Percentiles rank a stretch among this genome's conserved stretches.
phyloP scores from a whole-genome alignment of 2,329 filamentous ascomycete species.

The Rhynchosporium graminicola region DNA sequence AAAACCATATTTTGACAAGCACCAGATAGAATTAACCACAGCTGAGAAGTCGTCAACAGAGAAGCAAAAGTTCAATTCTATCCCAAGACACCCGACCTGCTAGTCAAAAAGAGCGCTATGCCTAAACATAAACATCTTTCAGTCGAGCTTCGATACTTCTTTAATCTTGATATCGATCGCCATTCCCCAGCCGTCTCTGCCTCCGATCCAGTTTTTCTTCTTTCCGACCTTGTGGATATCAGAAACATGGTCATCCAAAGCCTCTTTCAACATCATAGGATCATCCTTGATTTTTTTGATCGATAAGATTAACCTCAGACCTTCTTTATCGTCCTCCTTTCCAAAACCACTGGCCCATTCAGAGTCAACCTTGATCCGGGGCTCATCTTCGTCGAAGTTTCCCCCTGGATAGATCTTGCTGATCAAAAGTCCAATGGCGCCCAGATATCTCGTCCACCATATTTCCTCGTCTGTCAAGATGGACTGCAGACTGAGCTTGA shows the following conservation, averaged over 20 bases:
- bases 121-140: neutral
- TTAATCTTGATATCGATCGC: slow-evolving; percentile 41
- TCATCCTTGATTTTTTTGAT: slow-evolving; percentile 44
- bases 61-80: neutral
- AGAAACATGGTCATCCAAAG: slow-evolving; percentile 44
- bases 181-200: slow-evolving; percentile 43
- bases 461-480: slow-evolving; percentile 55
- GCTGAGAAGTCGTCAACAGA: no score
- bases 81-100: neutral
- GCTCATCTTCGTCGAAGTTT: slow-evolving; percentile 43
- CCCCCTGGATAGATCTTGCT: slow-evolving; percentile 64
- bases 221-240: slow-evolving; percentile 58
- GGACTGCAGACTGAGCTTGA: slow-evolving; percentile 53
- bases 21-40: no score
- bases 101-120: neutral
- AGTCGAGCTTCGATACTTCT: slow-evolving; percentile 33
- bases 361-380: slow-evolving; percentile 45
- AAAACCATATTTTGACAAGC: no score
- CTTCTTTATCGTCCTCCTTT: slow-evolving; percentile 44
- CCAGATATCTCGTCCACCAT: slow-evolving; percentile 68
- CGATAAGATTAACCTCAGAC: slow-evolving; percentile 48
- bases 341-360: slow-evolving; percentile 46
- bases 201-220: slow-evolving; percentile 55
- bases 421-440: slow-evolving; percentile 58
- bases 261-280: slow-evolving; percentile 45